Evolutionary conservation across 345 rosid genomes (phyloP).

Genomic region (Boechera retrofracta): DNA sequence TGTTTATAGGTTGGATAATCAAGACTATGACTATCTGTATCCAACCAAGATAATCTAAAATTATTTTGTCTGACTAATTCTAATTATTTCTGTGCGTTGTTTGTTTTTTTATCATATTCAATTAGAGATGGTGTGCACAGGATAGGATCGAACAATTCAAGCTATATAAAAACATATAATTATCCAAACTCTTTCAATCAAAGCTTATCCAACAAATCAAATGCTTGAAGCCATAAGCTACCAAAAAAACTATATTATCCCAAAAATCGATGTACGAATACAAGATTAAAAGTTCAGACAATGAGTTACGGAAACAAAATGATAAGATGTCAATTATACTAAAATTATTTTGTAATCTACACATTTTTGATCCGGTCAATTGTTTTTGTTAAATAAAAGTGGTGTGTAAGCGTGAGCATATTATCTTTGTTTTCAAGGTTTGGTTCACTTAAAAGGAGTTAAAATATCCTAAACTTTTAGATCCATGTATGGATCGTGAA

Average conservation of each 20-base stretch:
- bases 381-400: too few relatives aligned
- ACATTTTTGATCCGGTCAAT: too few relatives aligned
- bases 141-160: slow-evolving; percentile 23
- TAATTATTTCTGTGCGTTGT: neutral
- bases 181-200: neutral
- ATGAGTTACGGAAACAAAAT: neutral
- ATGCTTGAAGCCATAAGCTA: neutral
- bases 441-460: too few relatives aligned
- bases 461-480: too few relatives aligned
- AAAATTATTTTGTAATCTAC: too few relatives aligned
- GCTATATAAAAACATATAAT: neutral
- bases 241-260: neutral
- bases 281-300: neutral
- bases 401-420: too few relatives aligned
- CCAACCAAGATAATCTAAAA: slow-evolving; percentile 21
- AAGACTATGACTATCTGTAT: neutral
- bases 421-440: too few relatives aligned
- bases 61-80: slow-evolving; percentile 24
- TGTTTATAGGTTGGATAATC: slow-evolving; percentile 1
- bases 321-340: too few relatives aligned
- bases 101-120: neutral
- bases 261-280: neutral
- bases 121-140: neutral
- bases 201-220: neutral
- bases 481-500: too few relatives aligned